Conservation (phyloP, 1,139 yeast genomes). For the Yamadazyma pseudoaaseri region DNA sequence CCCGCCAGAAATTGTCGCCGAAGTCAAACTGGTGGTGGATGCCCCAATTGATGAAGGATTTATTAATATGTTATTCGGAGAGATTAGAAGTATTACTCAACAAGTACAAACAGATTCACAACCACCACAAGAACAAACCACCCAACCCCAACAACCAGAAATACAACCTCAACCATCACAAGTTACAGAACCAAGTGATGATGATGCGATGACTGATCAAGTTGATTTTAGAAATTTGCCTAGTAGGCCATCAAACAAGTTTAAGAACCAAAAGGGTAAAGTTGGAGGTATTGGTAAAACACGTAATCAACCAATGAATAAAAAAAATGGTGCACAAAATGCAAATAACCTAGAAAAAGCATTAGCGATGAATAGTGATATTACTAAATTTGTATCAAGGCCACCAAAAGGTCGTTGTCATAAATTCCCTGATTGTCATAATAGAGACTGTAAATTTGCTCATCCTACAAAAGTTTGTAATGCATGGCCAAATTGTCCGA, state of each 20-base stretch:
- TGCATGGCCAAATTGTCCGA: slow-evolving; percentile 77
- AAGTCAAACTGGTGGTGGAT: slow-evolving; percentile 65
- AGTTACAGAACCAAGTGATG: slow-evolving; percentile 5
- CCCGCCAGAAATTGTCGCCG: slow-evolving; percentile 61
- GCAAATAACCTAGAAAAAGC: slow-evolving; percentile 41
- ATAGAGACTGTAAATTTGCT: slow-evolving; percentile 65
- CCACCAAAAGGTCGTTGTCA: slow-evolving; percentile 67
- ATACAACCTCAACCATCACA: slow-evolving; percentile 6
- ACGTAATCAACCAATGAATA: slow-evolving; percentile 11
- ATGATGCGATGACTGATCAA: slow-evolving; percentile 14
- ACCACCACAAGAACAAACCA: slow-evolving; percentile 12
- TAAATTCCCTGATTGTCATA: slow-evolving; percentile 74
- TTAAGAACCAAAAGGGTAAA: slow-evolving; percentile 6
- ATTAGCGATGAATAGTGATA: slow-evolving; percentile 30
- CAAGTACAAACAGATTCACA: slow-evolving; percentile 10
- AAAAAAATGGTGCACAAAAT: slow-evolving; percentile 35
- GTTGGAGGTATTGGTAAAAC: slow-evolving; percentile 15
- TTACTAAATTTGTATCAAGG: slow-evolving; percentile 30
- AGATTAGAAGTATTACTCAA: slow-evolving; percentile 40
- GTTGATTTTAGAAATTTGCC: slow-evolving; percentile 15
- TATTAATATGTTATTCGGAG: slow-evolving; percentile 54
- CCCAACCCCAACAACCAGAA: slow-evolving; percentile 11
- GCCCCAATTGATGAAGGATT: slow-evolving; percentile 55
- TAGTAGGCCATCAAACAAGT: slow-evolving; percentile 8
- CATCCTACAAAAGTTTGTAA: slow-evolving; percentile 80